Conservation (phyloP, 228 moss, liverwort and hornwort species). For the Sphagnum fallax region DNA sequence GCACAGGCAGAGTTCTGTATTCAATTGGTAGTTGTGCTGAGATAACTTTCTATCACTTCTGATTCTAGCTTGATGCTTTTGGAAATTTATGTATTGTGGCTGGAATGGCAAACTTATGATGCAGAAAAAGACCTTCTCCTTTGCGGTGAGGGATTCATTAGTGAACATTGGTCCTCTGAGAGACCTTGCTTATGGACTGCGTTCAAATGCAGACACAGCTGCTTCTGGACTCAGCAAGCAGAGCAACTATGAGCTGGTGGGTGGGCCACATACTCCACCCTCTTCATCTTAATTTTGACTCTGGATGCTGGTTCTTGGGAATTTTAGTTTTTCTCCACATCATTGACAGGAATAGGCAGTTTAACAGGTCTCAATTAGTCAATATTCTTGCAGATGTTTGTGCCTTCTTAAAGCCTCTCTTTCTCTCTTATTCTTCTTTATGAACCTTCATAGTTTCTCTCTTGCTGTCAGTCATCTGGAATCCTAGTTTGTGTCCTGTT, state of each 20-base stretch:
- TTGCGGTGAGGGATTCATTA: conserved; percentile 95
- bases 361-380: no score
- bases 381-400: no score
- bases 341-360: no score
- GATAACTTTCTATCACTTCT: background rate
- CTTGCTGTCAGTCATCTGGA: no score
- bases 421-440: no score
- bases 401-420: no score
- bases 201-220: conserved; percentile 61
- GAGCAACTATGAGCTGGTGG: conserved; percentile 92
- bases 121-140: conserved; percentile 86
- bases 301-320: background rate
- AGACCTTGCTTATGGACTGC: conserved; percentile 95
- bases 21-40: background rate
- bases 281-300: background rate
- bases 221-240: conserved; percentile 77
- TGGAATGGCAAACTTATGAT: background rate
- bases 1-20: background rate
- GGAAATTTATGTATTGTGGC: no score
- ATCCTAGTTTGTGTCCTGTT: no score
- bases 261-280: conserved; percentile 7
- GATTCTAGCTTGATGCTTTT: no score
- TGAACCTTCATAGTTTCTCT: no score
- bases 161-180: conserved; percentile 94
- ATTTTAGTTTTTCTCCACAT: background rate